Evolutionary conservation across 2,329 filamentous ascomycete genomes (phyloP).

Genomic region (Penicillium sp.): DNA sequence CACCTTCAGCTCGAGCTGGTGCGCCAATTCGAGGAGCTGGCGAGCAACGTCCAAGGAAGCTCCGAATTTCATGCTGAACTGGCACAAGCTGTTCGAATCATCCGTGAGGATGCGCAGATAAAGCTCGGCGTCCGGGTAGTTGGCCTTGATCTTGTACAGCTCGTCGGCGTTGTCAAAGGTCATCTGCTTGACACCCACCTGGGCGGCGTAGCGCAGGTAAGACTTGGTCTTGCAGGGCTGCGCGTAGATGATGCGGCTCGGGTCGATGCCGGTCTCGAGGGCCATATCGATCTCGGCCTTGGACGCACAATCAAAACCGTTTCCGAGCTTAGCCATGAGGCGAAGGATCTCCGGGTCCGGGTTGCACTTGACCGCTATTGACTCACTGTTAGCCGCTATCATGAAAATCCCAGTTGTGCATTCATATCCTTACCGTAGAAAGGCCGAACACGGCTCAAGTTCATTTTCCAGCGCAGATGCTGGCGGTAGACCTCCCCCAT

Average conservation of each 20-base stretch:
- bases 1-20: slow-evolving; percentile 74
- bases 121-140: slow-evolving; percentile 80
- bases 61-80: slow-evolving; percentile 93
- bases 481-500: slow-evolving; percentile 97
- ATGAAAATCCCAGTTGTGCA: no score
- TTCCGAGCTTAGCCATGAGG: slow-evolving; percentile 77
- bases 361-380: slow-evolving; percentile 94
- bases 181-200: slow-evolving; percentile 87
- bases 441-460: slow-evolving; percentile 81
- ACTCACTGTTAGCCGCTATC: no score
- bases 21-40: slow-evolving; percentile 68
- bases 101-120: slow-evolving; percentile 93
- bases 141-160: slow-evolving; percentile 91
- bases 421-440: slow-evolving; percentile 67
- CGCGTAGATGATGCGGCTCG: slow-evolving; percentile 91
- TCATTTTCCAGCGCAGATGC: slow-evolving; percentile 95
- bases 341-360: slow-evolving; percentile 81
- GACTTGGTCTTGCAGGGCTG: slow-evolving; percentile 99
- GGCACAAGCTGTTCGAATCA: slow-evolving; percentile 87
- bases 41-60: slow-evolving; percentile 75
- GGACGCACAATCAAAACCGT: slow-evolving; percentile 95
- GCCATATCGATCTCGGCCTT: slow-evolving; percentile 95
- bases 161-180: slow-evolving; percentile 98
- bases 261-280: slow-evolving; percentile 69
- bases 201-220: slow-evolving; percentile 81